Percentiles rank a stretch among this genome's conserved stretches.
These are phyloP conservation scores for Pochonia chlamydosporia DNA, from an alignment of 2,329 filamentous ascomycete species.

Conservation along the genomic window DNA sequence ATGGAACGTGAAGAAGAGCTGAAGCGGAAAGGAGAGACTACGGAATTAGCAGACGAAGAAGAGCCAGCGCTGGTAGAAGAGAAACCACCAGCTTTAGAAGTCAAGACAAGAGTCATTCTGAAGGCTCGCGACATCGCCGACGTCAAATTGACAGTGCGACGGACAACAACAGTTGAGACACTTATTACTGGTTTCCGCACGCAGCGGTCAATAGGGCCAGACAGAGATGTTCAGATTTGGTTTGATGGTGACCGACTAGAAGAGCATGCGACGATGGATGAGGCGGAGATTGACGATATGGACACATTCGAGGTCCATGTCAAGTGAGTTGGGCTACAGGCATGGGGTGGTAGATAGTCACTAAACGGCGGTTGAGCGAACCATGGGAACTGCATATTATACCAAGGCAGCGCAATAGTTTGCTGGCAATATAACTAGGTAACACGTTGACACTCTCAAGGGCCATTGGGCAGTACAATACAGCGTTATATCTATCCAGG, in stretches of 20 bases:
- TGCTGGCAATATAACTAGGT: too few relatives aligned
- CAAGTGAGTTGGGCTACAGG: not conserved
- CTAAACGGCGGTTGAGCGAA: too few relatives aligned
- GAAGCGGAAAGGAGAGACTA: conserved; percentile 36
- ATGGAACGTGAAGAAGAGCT: conserved; percentile 44
- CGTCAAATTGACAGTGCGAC: conserved; percentile 44
- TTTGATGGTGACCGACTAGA: conserved; percentile 74
- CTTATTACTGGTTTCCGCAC: conserved; percentile 59
- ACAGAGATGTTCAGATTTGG: conserved; percentile 52
- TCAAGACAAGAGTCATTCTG: conserved; percentile 45
- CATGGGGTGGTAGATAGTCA: too few relatives aligned
- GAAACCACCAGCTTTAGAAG: conserved; percentile 17
- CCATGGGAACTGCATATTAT: too few relatives aligned
- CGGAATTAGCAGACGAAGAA: conserved; percentile 31
- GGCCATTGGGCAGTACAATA: too few relatives aligned
- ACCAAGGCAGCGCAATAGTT: too few relatives aligned
- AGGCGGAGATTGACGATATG: conserved; percentile 68
- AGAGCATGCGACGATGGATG: conserved; percentile 51
- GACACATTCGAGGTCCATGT: conserved; percentile 72
- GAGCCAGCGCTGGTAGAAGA: conserved; percentile 16
- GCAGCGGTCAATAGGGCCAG: conserved; percentile 42
- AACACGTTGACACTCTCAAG: too few relatives aligned
- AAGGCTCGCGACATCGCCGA: conserved; percentile 45
- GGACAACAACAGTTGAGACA: conserved; percentile 53
- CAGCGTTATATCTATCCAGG: too few relatives aligned